Evolutionary conservation across 768 basidiomycete species (phyloP).

Genomic region (Psilocybe sp.): DNA sequence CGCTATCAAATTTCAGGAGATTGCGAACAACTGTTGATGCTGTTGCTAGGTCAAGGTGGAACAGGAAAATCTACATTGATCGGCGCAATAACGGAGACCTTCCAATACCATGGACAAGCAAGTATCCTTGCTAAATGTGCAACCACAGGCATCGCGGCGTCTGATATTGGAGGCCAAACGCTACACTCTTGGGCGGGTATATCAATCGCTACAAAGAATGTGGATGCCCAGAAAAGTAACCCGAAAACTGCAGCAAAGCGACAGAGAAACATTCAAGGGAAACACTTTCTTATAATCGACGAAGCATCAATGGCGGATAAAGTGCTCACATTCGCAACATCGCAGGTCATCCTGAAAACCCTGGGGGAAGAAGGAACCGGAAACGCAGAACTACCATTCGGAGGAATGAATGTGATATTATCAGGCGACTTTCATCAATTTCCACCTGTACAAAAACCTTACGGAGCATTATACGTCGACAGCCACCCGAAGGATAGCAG

Average conservation of each 20-base stretch:
- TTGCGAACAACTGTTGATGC: slow-evolving; percentile 29
- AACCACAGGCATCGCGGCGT: slow-evolving; percentile 37
- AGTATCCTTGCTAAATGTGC: slow-evolving; percentile 31
- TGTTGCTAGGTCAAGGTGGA: slow-evolving; percentile 38
- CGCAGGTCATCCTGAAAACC: slow-evolving; percentile 13
- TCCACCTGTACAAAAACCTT: slow-evolving; percentile 32
- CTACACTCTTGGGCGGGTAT: slow-evolving; percentile 30
- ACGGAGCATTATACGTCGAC: slow-evolving; percentile 18
- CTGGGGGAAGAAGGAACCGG: slow-evolving; percentile 2
- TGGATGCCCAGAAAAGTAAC: slow-evolving; percentile 1
- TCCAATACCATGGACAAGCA: slow-evolving; percentile 9
- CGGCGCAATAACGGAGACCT: slow-evolving; percentile 31
- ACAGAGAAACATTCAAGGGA: slow-evolving; percentile 14
- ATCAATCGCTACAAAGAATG: not conserved
- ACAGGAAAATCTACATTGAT: slow-evolving; percentile 43
- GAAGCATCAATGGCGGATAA: slow-evolving; percentile 38
- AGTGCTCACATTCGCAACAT: slow-evolving; percentile 16
- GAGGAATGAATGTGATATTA: slow-evolving; percentile 37
- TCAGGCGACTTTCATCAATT: slow-evolving; percentile 45
- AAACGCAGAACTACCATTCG: slow-evolving; percentile 21
- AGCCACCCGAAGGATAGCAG: slow-evolving; percentile 3
- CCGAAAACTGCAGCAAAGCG: not conserved
- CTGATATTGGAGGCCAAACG: slow-evolving; percentile 34
- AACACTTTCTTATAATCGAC: slow-evolving; percentile 33
- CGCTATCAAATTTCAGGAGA: no score